Percentiles rank a stretch among this genome's conserved stretches.
phyloP scores from a whole-genome alignment of 495 filamentous ascomycete species.

The Darksidea phi region DNA sequence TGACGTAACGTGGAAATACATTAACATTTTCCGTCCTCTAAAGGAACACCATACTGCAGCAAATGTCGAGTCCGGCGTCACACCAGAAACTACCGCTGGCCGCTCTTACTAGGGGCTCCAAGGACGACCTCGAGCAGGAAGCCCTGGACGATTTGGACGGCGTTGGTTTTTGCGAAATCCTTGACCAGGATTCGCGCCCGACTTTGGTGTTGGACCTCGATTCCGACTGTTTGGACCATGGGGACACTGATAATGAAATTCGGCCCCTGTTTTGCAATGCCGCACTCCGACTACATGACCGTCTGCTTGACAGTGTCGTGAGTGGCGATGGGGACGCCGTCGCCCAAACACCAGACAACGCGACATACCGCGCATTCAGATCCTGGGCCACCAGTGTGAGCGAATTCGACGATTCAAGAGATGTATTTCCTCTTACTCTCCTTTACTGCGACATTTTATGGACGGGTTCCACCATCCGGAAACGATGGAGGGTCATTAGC shows the following conservation, averaged over 20 bases:
- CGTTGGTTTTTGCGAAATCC: conserved; percentile 9
- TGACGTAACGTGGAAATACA: no score
- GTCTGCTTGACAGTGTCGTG: conserved; percentile 16
- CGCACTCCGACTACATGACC: conserved; percentile 13
- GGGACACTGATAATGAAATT: not conserved
- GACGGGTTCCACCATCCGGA: conserved; percentile 43
- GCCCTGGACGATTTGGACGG: conserved; percentile 3
- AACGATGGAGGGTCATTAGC: conserved; percentile 46
- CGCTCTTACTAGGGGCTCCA: not conserved
- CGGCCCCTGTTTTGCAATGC: conserved; percentile 22
- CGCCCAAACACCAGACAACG: not conserved
- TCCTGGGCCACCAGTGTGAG: conserved; percentile 11
- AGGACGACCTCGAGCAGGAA: not conserved
- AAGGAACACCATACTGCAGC: no score
- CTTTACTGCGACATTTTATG: conserved; percentile 41
- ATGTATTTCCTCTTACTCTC: conserved; percentile 36
- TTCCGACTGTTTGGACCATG: conserved; percentile 14
- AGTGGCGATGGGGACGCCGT: not conserved
- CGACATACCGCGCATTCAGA: conserved; percentile 8
- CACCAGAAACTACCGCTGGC: no score
- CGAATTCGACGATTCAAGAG: conserved; percentile 23
- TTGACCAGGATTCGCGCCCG: conserved; percentile 25
- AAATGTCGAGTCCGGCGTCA: no score
- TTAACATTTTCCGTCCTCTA: no score
- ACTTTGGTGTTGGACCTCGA: conserved; percentile 27